Evolutionary conservation across 2,329 filamentous ascomycete species (phyloP).

Genomic region (Raffaelea ambrosiae): DNA sequence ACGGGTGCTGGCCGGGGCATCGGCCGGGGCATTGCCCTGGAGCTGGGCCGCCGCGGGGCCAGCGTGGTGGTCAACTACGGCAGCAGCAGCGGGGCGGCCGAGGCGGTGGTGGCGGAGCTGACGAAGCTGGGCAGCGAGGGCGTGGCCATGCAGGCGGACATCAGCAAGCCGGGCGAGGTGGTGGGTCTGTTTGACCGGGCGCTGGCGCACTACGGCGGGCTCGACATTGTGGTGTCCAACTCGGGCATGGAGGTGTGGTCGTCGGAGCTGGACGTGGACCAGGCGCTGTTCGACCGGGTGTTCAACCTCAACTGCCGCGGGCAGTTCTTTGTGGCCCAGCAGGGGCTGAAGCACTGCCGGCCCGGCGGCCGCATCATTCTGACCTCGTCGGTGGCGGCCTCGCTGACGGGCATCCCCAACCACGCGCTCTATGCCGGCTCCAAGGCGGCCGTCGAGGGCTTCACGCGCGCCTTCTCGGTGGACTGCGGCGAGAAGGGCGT

Average conservation of each 20-base stretch:
- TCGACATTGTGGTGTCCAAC: constrained; percentile 68
- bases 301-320: constrained; percentile 64
- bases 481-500: constrained; percentile 61
- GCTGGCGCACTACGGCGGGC: constrained; percentile 55
- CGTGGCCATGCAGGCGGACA: constrained; percentile 55
- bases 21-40: constrained; percentile 56
- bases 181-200: constrained; percentile 56
- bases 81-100: constrained; percentile 44
- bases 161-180: constrained; percentile 51
- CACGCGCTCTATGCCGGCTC: constrained; percentile 64
- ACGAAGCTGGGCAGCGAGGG: constrained; percentile 43
- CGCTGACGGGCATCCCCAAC: constrained; percentile 57
- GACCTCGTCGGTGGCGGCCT: constrained; percentile 61
- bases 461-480: constrained; percentile 62
- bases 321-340: constrained; percentile 72
- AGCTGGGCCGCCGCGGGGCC: constrained; percentile 57
- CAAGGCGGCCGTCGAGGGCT: constrained; percentile 66
- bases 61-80: constrained; percentile 61
- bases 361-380: constrained; percentile 64
- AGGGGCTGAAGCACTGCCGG: constrained; percentile 62
- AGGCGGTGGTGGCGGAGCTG: constrained; percentile 47
- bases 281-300: constrained; percentile 63
- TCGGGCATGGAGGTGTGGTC: constrained; percentile 65
- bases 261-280: constrained; percentile 58
- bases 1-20: constrained; percentile 60